These are phyloP conservation scores for Moringa oleifera DNA, from an alignment of 345 rosid species.

Conservation along the genomic window DNA sequence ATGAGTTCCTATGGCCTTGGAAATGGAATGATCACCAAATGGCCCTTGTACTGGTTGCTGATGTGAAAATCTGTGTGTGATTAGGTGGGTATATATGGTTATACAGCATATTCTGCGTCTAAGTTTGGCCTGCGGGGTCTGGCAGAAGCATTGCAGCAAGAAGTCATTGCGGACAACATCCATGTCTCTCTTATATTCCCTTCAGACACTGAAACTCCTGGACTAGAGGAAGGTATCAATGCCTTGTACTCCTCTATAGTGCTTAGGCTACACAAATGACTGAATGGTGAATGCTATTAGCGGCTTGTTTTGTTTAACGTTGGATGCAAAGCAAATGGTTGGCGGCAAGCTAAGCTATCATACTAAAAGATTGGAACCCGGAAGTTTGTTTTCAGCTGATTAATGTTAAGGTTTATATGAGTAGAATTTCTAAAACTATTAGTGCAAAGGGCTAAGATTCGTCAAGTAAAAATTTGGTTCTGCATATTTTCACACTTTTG, in stretches of 20 bases:
- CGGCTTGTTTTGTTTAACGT: no score
- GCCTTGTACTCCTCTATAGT: neutral
- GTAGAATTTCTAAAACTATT: no score
- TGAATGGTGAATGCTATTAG: no score
- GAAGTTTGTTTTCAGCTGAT: no score
- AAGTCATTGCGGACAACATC: constrained; percentile 68
- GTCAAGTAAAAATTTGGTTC: no score
- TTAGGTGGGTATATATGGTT: constrained; percentile 87
- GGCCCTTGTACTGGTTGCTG: neutral
- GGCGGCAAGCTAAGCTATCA: no score
- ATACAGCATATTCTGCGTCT: constrained; percentile 79
- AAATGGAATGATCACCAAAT: neutral
- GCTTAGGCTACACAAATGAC: no score
- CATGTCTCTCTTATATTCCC: constrained; percentile 78
- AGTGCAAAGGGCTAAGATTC: no score
- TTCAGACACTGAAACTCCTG: constrained; percentile 85
- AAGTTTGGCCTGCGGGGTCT: constrained; percentile 84
- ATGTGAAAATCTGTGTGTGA: neutral
- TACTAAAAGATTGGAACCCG: no score
- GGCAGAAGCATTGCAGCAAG: constrained; percentile 93
- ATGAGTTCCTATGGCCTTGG: neutral
- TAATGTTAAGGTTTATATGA: no score
- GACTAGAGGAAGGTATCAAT: constrained; percentile 55
- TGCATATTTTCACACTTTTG: no score
- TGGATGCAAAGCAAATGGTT: no score